These are phyloP conservation scores for Fusarium euwallaceae DNA, from an alignment of 2,329 filamentous ascomycete genomes.

Conservation along the genomic window DNA sequence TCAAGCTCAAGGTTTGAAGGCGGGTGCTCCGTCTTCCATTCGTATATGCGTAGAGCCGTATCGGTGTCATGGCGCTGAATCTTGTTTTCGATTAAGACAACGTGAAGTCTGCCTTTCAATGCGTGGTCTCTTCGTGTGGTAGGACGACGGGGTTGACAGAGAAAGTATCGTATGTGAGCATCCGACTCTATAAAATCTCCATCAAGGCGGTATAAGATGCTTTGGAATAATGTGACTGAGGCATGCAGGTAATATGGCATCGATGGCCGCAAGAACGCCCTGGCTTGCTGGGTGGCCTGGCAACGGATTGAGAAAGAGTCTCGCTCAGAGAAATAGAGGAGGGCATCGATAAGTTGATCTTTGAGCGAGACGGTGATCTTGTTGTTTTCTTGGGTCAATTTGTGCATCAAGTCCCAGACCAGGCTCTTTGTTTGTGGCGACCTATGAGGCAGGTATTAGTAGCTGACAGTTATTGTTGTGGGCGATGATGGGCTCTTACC, in stretches of 20 bases:
- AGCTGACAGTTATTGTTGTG: neutral
- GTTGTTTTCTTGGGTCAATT: neutral
- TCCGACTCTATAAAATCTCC: conserved; percentile 37
- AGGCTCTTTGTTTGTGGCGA: neutral
- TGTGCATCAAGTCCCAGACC: neutral
- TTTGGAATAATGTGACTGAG: conserved; percentile 43
- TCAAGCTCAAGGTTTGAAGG: conserved; percentile 44
- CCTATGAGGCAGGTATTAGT: neutral
- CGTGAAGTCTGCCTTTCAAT: conserved; percentile 44
- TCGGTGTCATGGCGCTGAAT: conserved; percentile 43
- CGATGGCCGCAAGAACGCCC: conserved; percentile 29
- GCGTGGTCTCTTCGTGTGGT: conserved; percentile 39
- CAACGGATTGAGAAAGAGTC: conserved; percentile 38
- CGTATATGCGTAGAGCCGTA: conserved; percentile 42
- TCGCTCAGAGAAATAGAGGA: conserved; percentile 18
- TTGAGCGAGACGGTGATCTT: neutral
- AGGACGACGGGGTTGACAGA: conserved; percentile 18
- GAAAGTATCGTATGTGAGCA: neutral
- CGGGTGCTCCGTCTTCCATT: conserved; percentile 40
- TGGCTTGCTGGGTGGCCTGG: conserved; percentile 30
- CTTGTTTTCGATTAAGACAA: conserved; percentile 47
- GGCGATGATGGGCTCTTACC: conserved; percentile 23
- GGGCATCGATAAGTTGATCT: neutral
- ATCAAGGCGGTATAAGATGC: conserved; percentile 39
- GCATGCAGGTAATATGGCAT: conserved; percentile 47